Percentiles rank a stretch among this genome's conserved stretches.
phyloP scores from a whole-genome alignment of 768 basidiomycete species.

The Suillus tomentosus region DNA sequence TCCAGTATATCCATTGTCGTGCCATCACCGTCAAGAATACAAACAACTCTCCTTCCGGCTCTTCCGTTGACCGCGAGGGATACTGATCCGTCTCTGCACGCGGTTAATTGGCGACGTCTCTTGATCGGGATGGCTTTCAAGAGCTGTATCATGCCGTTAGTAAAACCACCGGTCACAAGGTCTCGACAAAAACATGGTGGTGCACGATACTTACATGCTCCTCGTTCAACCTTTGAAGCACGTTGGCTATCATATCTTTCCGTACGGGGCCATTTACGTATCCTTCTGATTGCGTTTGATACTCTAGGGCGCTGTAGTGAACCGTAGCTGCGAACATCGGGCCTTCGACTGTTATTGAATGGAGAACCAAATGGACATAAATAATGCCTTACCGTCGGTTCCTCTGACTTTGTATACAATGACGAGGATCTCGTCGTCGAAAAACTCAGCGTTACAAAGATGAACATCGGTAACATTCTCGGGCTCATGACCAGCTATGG shows the following conservation, averaged over 20 bases:
- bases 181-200: slow-evolving; percentile 32
- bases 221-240: slow-evolving; percentile 55
- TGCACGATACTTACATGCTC: slow-evolving; percentile 60
- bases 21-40: slow-evolving; percentile 68
- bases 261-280: slow-evolving; percentile 58
- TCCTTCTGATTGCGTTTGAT: slow-evolving; percentile 47
- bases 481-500: slow-evolving; percentile 35
- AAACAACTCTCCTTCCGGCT: slow-evolving; percentile 71
- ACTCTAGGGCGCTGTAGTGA: slow-evolving; percentile 61
- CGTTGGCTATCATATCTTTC: slow-evolving; percentile 66
- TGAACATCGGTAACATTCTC: slow-evolving; percentile 41
- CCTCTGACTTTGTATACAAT: slow-evolving; percentile 58
- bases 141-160: slow-evolving; percentile 47
- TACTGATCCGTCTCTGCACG: slow-evolving; percentile 53
- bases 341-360: slow-evolving; percentile 43
- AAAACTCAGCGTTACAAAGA: slow-evolving; percentile 71
- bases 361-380: slow-evolving; percentile 23
- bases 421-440: slow-evolving; percentile 72
- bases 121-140: slow-evolving; percentile 53
- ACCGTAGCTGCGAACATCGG: slow-evolving; percentile 63
- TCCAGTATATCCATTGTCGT: slow-evolving; percentile 71
- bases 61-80: slow-evolving; percentile 75
- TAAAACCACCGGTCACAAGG: slow-evolving; percentile 31
- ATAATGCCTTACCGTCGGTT: slow-evolving; percentile 41
- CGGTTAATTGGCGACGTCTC: slow-evolving; percentile 55